Evolutionary conservation across 164 flowering plant species (phyloP).

Genomic region (Malania oleifera): DNA sequence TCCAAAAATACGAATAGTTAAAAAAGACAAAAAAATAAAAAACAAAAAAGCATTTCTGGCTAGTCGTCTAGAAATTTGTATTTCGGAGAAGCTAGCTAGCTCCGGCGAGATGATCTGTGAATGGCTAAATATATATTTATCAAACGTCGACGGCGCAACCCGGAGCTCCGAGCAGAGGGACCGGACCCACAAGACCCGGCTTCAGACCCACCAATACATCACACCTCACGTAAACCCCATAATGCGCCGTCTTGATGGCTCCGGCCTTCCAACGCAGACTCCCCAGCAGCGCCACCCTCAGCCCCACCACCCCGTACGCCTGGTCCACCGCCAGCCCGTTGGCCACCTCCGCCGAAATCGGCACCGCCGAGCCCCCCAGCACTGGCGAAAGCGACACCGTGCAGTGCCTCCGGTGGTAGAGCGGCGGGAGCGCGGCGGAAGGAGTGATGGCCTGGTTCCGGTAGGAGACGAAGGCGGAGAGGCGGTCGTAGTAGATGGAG

Average conservation of each 20-base stretch:
- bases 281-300: conserved; percentile 63
- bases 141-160: conserved; percentile 53
- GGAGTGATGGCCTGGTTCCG: conserved; percentile 59
- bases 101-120: too few relatives aligned
- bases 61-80: too few relatives aligned
- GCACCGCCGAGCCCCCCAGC: conserved; percentile 45
- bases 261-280: conserved; percentile 69
- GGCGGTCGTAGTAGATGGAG: conserved; percentile 50
- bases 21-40: too few relatives aligned
- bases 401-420: conserved; percentile 40
- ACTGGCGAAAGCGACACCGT: conserved; percentile 62
- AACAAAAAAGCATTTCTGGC: too few relatives aligned
- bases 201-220: conserved; percentile 65
- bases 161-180: conserved; percentile 68
- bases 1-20: too few relatives aligned
- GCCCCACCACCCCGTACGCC: conserved; percentile 55
- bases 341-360: conserved; percentile 54
- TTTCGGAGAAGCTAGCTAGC: too few relatives aligned
- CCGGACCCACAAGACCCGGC: conserved; percentile 49
- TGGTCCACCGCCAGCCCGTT: conserved; percentile 51
- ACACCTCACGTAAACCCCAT: conserved; percentile 56
- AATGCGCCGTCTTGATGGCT: conserved; percentile 31
- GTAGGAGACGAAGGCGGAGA: conserved; percentile 50
- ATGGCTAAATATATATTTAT: too few relatives aligned
- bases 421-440: conserved; percentile 50